Evolutionary conservation across 2,329 filamentous ascomycete genomes (phyloP).

Genomic region (Aspergillus sp.): DNA sequence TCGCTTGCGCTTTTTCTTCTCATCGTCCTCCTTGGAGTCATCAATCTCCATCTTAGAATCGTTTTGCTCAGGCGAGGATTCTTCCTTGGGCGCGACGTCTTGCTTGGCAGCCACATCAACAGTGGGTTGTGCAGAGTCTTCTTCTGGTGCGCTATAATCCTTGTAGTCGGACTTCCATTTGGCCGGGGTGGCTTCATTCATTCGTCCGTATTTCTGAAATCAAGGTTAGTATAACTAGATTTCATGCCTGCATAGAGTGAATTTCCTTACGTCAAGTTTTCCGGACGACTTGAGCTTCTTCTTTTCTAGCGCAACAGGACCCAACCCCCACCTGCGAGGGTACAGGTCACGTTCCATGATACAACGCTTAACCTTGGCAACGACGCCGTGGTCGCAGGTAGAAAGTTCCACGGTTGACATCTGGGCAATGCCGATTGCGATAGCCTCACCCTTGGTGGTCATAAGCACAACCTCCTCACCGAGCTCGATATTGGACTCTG

Average conservation of each 20-base stretch:
- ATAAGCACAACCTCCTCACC: conserved; percentile 97
- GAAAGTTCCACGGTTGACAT: conserved; percentile 98
- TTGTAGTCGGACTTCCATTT: conserved; percentile 94
- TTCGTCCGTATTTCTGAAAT: conserved; percentile 76
- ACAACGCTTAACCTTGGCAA: conserved; percentile 98
- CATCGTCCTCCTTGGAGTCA: conserved; percentile 42
- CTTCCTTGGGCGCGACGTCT: conserved; percentile 29
- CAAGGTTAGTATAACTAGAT: conserved; percentile 31
- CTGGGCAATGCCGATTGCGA: conserved; percentile 91
- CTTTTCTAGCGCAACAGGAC: conserved; percentile 91
- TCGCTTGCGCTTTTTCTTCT: conserved; percentile 55
- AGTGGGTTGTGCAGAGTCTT: conserved; percentile 46
- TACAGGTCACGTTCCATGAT: conserved; percentile 99
- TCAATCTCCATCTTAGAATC: conserved; percentile 44
- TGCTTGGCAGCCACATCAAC: conserved; percentile 44
- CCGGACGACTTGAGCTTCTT: conserved; percentile 99
- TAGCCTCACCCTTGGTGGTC: conserved; percentile 98
- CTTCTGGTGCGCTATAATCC: conserved; percentile 67
- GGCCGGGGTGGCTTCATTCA: conserved; percentile 89
- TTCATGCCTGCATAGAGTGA: neutral
- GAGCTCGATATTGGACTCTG: conserved; percentile 85
- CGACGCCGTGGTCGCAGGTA: conserved; percentile 94
- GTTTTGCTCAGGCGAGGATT: conserved; percentile 28
- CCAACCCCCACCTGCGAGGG: conserved; percentile 93
- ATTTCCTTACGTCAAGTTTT: conserved; percentile 73